phyloP scores from a whole-genome alignment of 768 basidiomycete genomes.

The Gloeostereum incarnatum region DNA sequence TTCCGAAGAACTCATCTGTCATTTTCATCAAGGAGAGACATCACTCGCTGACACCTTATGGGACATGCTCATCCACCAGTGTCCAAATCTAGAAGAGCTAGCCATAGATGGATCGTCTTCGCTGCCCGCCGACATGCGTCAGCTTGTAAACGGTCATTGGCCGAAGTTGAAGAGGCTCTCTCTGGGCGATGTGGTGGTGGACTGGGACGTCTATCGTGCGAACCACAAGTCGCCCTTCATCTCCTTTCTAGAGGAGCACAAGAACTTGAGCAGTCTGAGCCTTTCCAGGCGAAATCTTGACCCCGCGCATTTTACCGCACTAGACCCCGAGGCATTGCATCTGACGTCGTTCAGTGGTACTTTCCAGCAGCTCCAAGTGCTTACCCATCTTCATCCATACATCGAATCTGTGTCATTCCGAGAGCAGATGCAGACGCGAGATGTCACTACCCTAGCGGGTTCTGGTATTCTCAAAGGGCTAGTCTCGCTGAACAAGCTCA shows the following conservation, averaged over 20 bases:
- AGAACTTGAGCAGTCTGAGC: conserved; percentile 35
- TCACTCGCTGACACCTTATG: conserved; percentile 47
- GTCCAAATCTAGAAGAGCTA: conserved; percentile 60
- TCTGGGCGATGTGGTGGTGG: conserved; percentile 58
- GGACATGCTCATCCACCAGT: conserved; percentile 61
- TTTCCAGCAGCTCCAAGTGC: conserved; percentile 53
- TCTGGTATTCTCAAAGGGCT: conserved; percentile 50
- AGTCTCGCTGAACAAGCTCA: conserved; percentile 45
- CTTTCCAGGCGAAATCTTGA: conserved; percentile 46
- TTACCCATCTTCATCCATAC: conserved; percentile 38
- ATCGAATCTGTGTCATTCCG: conserved; percentile 49
- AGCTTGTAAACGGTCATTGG: conserved; percentile 55
- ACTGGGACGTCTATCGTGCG: conserved; percentile 43
- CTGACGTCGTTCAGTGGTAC: conserved; percentile 59
- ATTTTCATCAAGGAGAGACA: conserved; percentile 36
- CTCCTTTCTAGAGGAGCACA: conserved; percentile 59
- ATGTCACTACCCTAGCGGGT: conserved; percentile 56
- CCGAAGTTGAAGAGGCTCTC: conserved; percentile 49
- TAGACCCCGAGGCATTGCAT: conserved; percentile 36
- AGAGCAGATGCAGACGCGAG: conserved; percentile 59
- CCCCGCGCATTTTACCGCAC: conserved; percentile 39
- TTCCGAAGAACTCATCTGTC: too few relatives aligned
- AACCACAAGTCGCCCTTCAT: conserved; percentile 41
- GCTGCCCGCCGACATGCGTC: conserved; percentile 46
- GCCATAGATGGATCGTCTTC: conserved; percentile 43